Evolutionary conservation across 2,329 filamentous ascomycete species (phyloP).

Genomic region (Rasamsonia emersonii): DNA sequence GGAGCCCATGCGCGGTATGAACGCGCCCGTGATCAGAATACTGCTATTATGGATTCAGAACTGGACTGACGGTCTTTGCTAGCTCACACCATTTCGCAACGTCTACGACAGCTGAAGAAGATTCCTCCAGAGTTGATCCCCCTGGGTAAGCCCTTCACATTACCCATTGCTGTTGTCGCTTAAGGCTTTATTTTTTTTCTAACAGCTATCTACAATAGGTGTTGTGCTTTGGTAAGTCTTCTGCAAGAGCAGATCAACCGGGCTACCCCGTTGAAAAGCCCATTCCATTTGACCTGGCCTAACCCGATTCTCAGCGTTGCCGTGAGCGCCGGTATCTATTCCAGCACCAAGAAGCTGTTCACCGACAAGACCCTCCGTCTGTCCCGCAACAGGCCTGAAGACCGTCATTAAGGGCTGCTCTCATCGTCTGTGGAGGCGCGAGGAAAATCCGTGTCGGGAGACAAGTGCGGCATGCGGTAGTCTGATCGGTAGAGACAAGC

Average conservation of each 20-base stretch:
- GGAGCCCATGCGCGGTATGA: conserved; percentile 55
- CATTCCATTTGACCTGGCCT: conserved; percentile 14
- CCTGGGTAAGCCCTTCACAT: conserved; percentile 58
- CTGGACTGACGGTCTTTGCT: conserved; percentile 18
- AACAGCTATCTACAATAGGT: conserved; percentile 42
- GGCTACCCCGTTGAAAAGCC: conserved; percentile 8
- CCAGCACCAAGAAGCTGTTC: conserved; percentile 68
- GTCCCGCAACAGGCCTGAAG: conserved; percentile 54
- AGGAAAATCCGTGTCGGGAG: not conserved
- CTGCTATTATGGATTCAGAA: not conserved
- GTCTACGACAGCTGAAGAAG: conserved; percentile 78
- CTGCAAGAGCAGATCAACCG: conserved; percentile 6
- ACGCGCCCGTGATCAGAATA: no score
- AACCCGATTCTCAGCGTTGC: conserved; percentile 45
- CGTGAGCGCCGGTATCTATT: conserved; percentile 72
- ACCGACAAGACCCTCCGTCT: conserved; percentile 91
- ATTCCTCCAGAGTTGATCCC: conserved; percentile 92
- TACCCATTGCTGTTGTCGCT: conserved; percentile 10
- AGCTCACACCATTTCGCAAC: conserved; percentile 97
- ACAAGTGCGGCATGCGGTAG: conserved; percentile 2
- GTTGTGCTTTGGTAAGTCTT: conserved; percentile 71
- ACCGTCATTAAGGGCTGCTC: conserved; percentile 32
- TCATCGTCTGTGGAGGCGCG: not conserved
- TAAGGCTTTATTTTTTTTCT: conserved; percentile 18
- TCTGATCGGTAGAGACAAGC: conserved; percentile 5